Evolutionary conservation across 768 basidiomycete species (phyloP).

Genomic region (Phylloporus rhodoxanthus): DNA sequence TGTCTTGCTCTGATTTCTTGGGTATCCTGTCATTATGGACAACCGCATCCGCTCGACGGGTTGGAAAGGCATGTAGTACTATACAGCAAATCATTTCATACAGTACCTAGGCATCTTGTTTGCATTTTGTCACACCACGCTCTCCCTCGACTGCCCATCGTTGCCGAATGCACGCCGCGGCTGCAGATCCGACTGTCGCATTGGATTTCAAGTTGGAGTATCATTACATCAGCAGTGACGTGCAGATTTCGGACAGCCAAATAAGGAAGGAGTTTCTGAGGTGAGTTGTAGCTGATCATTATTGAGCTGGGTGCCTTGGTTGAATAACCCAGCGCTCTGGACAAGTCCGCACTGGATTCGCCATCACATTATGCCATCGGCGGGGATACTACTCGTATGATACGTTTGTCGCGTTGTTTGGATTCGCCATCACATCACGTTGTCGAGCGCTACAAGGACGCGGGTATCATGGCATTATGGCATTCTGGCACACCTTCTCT

Average conservation of each 20-base stretch:
- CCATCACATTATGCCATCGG: too few relatives aligned
- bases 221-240: too few relatives aligned
- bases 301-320: too few relatives aligned
- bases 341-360: too few relatives aligned
- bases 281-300: too few relatives aligned
- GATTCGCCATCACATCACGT: neutral
- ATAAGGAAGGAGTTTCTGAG: too few relatives aligned
- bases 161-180: neutral
- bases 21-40: constrained; percentile 21
- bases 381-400: too few relatives aligned
- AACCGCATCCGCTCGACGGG: constrained; percentile 21
- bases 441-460: neutral
- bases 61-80: constrained; percentile 31
- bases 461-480: neutral
- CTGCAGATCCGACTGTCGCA: neutral
- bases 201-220: too few relatives aligned
- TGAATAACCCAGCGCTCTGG: too few relatives aligned
- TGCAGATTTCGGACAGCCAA: too few relatives aligned
- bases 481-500: neutral
- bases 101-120: constrained; percentile 20
- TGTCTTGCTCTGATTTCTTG: constrained; percentile 29
- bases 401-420: neutral
- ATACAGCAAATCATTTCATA: constrained; percentile 25
- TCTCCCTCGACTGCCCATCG: too few relatives aligned
- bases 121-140: constrained; percentile 9